Evolutionary conservation across 768 basidiomycete genomes (phyloP).

Genomic region (Hebeloma cylindrosporum): DNA sequence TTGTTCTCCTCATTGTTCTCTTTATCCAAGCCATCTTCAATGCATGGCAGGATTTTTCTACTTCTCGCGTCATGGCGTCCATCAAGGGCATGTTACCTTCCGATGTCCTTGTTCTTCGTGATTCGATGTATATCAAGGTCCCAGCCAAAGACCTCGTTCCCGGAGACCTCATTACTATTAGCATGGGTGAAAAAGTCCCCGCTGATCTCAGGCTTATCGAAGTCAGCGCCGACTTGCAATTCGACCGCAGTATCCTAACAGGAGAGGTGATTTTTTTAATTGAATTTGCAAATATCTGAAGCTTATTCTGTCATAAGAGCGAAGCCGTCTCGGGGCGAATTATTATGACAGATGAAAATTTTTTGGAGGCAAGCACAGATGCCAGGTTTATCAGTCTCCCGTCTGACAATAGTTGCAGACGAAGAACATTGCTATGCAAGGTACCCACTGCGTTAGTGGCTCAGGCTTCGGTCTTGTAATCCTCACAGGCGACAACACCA

Average conservation of each 20-base stretch:
- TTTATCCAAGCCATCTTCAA: slow-evolving; percentile 42
- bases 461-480: slow-evolving; percentile 49
- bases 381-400: slow-evolving; percentile 17
- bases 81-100: slow-evolving; percentile 68
- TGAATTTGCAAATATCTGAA: background rate
- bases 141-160: slow-evolving; percentile 64
- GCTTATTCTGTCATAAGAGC: slow-evolving; percentile 27
- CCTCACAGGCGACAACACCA: slow-evolving; percentile 48
- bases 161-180: slow-evolving; percentile 64
- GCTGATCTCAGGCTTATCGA: slow-evolving; percentile 69
- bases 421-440: slow-evolving; percentile 60
- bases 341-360: slow-evolving; percentile 36
- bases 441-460: slow-evolving; percentile 51
- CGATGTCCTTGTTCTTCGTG: slow-evolving; percentile 60
- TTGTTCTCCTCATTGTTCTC: slow-evolving; percentile 50
- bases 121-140: slow-evolving; percentile 43
- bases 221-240: slow-evolving; percentile 54
- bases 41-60: slow-evolving; percentile 57
- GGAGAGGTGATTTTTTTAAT: slow-evolving; percentile 39
- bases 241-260: slow-evolving; percentile 67
- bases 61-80: slow-evolving; percentile 57
- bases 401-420: slow-evolving; percentile 34
- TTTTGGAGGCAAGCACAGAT: slow-evolving; percentile 23
- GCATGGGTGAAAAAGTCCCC: slow-evolving; percentile 67
- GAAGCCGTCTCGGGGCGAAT: slow-evolving; percentile 30